Evolutionary conservation across 2,329 filamentous ascomycete species (phyloP).

Genomic region (Calonectria pseudoturangicola): DNA sequence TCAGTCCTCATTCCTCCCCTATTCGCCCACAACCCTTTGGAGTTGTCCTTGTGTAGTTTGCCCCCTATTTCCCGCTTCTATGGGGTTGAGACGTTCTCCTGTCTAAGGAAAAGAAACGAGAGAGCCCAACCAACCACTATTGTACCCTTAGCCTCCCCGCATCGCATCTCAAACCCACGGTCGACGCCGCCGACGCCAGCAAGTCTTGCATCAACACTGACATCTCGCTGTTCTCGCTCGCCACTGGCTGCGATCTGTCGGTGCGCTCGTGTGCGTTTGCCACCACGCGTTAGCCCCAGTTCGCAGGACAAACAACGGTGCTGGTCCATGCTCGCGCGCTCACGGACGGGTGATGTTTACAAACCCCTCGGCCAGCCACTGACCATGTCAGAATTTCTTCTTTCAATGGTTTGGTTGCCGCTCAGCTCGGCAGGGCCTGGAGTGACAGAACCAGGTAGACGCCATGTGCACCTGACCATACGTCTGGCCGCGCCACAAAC

Average conservation of each 20-base stretch:
- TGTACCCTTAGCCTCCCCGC: conserved; percentile 19
- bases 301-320: conserved; percentile 26
- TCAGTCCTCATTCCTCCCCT: conserved; percentile 33
- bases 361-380: conserved; percentile 23
- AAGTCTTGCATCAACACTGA: conserved; percentile 29
- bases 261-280: conserved; percentile 20
- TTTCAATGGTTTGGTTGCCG: conserved; percentile 26
- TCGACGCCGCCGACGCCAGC: conserved; percentile 21
- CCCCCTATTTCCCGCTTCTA: conserved; percentile 24
- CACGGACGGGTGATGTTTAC: conserved; percentile 32
- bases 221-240: conserved; percentile 33
- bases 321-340: conserved; percentile 43
- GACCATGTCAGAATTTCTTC: conserved; percentile 27
- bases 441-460: conserved; percentile 12
- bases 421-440: conserved; percentile 27
- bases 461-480: conserved; percentile 15
- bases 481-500: conserved; percentile 14
- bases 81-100: conserved; percentile 24
- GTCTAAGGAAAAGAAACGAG: conserved; percentile 26
- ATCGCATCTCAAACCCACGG: conserved; percentile 39
- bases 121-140: conserved; percentile 34
- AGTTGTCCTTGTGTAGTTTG: conserved; percentile 16
- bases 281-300: conserved; percentile 44
- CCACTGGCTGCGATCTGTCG: conserved; percentile 37
- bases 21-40: conserved; percentile 1